Percentiles rank a stretch among this genome's conserved stretches.
Evolutionary conservation across 2,329 filamentous ascomycete species (phyloP).

Genomic region (Penicillium janthinellum): DNA sequence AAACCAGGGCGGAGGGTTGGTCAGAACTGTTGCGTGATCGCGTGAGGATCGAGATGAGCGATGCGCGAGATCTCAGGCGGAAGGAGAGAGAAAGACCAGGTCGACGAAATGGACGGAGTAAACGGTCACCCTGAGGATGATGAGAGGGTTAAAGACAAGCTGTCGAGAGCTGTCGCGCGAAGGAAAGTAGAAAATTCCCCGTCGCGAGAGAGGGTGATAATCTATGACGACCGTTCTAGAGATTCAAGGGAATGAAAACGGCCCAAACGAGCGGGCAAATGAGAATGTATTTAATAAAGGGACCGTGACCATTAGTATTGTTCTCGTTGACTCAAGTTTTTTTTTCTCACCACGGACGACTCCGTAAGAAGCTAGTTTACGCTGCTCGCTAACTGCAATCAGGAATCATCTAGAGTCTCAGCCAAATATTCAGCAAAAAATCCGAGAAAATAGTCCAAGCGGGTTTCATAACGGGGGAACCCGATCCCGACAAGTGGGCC

Average conservation of each 20-base stretch:
- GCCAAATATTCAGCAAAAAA: no score
- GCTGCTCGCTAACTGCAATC: background rate
- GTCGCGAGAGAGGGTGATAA: background rate
- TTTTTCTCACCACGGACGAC: background rate
- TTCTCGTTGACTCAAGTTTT: background rate
- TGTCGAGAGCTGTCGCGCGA: background rate
- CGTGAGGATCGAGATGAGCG: background rate
- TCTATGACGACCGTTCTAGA: background rate
- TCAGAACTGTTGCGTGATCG: background rate
- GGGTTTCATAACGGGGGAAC: background rate
- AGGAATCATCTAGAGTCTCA: background rate
- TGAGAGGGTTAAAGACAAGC: background rate
- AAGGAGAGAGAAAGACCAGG: background rate
- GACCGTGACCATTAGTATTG: no score
- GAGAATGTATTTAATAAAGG: slow-evolving; percentile 1
- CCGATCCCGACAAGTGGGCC: background rate
- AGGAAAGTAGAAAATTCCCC: background rate
- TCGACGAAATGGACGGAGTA: background rate
- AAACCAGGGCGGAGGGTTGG: background rate
- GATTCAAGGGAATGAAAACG: background rate
- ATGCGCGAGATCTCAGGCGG: background rate
- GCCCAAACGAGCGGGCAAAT: background rate
- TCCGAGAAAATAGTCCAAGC: background rate
- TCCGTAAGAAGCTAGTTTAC: background rate
- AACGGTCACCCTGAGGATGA: background rate